Base-by-base conservation (phyloP, 148 eudicot genomes). In the Simmondsia chinensis region DNA sequence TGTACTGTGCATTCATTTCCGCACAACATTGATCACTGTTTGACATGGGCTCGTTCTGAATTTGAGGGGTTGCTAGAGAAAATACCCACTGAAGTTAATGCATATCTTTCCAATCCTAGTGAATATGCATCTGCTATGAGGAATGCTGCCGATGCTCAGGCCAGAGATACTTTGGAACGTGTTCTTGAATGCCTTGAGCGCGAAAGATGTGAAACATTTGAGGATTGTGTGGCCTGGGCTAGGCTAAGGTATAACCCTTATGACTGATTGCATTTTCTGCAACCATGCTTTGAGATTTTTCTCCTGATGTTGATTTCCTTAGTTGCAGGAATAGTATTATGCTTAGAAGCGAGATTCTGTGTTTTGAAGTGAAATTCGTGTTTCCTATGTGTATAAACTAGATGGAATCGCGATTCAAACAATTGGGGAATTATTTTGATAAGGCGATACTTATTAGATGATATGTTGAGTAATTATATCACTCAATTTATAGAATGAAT, bases 1-100 rank as follows among this genome's bases (percentile, higher is more conserved):
- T 87, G 96, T 46, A 87, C 94, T 13, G 85, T 87, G 53, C 94
- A 87, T 43, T 87, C 94, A 9, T 88, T 88, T 58, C 97, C 94
- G 0, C 91, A 88, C 68, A 83, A 80, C 40, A 88, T 83, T 48
- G 94, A 83, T 64, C 96, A 88, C 54, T 88, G 97, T 60, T 61
- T 88, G 74, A 84, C 94, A 6, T 88, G 97, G 97, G 87, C 97
- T 31, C 66, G 87, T 22, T 83, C 91, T 18, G 94, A 88, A 46
- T 83, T 83, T 63, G 97, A 83, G 60, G 97, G 87, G 27, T 63
- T 88, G 66, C 91, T 88, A 39, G 97, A 88, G 71, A 88, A 88
- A 57, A 67, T 70, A 41, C 97, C 97, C 6, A 70, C 77, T 21
- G 97, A 83, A 69, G 96, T 80, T 29, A 87, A 87, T 56, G 86